Base-by-base conservation (phyloP, 768 basidiomycete genomes). In the Leucocoprinus leucothites region DNA sequence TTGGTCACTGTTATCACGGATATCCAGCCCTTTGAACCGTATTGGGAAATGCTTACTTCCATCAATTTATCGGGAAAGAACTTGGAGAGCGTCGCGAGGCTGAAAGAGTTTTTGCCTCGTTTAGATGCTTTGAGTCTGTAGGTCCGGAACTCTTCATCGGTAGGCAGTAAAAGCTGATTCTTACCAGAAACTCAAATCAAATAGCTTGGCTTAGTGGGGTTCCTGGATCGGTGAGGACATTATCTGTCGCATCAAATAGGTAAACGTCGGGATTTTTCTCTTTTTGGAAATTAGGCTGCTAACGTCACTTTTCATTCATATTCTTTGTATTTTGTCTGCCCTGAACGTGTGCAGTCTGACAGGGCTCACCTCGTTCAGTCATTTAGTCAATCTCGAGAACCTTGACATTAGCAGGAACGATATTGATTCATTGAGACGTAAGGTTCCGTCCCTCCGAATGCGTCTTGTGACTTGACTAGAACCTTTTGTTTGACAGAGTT, bases 1-100 rank as follows among this genome's bases (percentile, higher is more conserved):
- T 81, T 99, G 4, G 88, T 98, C 1, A 84, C 91, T 67, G 85
- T 91, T 63, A 92, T 99, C 65, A 98, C 95, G 41, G 94, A 98
- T 63, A 84, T 94, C 11, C 88, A 94, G 65, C 94, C 95, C 18
- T 97, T 91, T 69, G 92, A 94, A 65, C 94, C 95, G 21, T 80
- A 91, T 65, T 99, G 97, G 97, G 95, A 98, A 63, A 76, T 81
- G 38, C 71, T 99, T 57, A 74, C 64, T 53, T 69, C 73, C 22
- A 85, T 99, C 61, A 87, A 98, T 65, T 73, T 99, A 55, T 83
- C 82, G 24, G 70, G 75, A 31, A 87, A 85, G 67, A 82, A 81
- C 48, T 70, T 91, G 48, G 91, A 94, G 61, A 93, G 90, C 67
- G 84, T 91, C 24, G 89, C 89, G 36, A 72, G 91, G 58, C 66